Conservation (phyloP, 805 yeast genomes). For the Starmerella sirachaensis region DNA sequence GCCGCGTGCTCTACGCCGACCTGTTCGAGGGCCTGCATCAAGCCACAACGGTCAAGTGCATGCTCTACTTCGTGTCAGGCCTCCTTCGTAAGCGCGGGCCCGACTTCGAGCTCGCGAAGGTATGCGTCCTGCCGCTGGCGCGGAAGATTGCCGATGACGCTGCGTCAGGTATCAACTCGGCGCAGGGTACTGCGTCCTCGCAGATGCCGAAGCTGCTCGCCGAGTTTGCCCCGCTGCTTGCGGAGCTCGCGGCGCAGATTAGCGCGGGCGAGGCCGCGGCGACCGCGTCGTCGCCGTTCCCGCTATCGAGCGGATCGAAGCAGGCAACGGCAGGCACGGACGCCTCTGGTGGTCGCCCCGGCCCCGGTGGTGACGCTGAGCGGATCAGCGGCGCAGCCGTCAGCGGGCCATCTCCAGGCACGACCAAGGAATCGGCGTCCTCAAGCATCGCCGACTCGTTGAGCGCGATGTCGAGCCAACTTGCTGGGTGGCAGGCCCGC, state of each 20-base stretch:
- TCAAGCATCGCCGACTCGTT: slow-evolving; percentile 7
- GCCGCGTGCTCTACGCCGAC: slow-evolving; percentile 39
- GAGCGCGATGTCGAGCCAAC: background rate
- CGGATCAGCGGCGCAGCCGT: too few species aligned
- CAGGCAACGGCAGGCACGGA: too few species aligned
- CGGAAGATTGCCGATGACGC: background rate
- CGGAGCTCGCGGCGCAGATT: slow-evolving; percentile 2
- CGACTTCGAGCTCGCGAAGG: slow-evolving; percentile 5
- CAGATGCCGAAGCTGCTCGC: background rate
- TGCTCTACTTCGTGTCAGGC: slow-evolving; percentile 8
- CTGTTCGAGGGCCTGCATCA: slow-evolving; percentile 24
- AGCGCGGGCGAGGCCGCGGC: background rate
- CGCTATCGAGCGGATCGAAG: too few species aligned
- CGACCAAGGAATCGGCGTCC: background rate
- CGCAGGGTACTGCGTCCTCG: background rate
- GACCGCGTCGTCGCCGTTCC: background rate
- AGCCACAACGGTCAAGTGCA: slow-evolving; percentile 14
- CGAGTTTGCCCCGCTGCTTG: slow-evolving; percentile 2
- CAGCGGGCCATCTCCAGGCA: background rate
- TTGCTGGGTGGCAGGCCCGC: slow-evolving; percentile 16
- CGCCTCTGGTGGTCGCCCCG: too few species aligned
- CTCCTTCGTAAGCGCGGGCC: slow-evolving; percentile 2
- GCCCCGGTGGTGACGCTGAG: too few species aligned
- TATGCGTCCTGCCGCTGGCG: background rate
- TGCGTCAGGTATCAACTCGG: background rate